Evolutionary conservation across 108 stramenopile species (phyloP).

Genomic region (Pseudonitzschia delicatissima): DNA sequence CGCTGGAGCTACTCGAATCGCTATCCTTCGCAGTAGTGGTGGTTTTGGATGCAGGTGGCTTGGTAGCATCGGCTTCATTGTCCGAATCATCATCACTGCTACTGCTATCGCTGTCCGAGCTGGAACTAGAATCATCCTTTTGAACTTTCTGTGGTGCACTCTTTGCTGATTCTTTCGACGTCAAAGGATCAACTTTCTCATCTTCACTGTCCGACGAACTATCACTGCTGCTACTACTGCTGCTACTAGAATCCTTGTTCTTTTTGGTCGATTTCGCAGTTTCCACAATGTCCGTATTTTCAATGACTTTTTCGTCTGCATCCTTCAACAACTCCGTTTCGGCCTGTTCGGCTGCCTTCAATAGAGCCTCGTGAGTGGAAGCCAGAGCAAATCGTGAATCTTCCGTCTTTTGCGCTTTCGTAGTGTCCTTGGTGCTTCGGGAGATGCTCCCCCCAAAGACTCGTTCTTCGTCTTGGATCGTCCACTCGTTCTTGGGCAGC

Average conservation of each 20-base stretch:
- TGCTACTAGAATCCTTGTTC: slow-evolving; percentile 14
- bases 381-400: slow-evolving; percentile 41
- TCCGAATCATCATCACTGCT: slow-evolving; percentile 16
- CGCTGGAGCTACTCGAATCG: not conserved
- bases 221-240: slow-evolving; percentile 19
- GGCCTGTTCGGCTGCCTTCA: slow-evolving; percentile 39
- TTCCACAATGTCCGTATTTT: not conserved
- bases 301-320: slow-evolving; percentile 15
- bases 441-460: slow-evolving; percentile 36
- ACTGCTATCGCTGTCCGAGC: slow-evolving; percentile 16
- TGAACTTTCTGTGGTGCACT: not conserved
- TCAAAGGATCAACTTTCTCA: slow-evolving; percentile 7
- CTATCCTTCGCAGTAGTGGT: not conserved
- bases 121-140: slow-evolving; percentile 19
- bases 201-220: slow-evolving; percentile 15
- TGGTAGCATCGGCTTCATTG: slow-evolving; percentile 26
- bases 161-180: not conserved
- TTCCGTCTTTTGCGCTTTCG: slow-evolving; percentile 14
- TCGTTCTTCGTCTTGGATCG: slow-evolving; percentile 34
- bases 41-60: slow-evolving; percentile 6
- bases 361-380: slow-evolving; percentile 28
- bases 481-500: slow-evolving; percentile 35
- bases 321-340: slow-evolving; percentile 25
- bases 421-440: slow-evolving; percentile 15
- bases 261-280: not conserved